Evolutionary conservation across 164 flowering plant species (phyloP).

Genomic region (Magnolia changhungtana): DNA sequence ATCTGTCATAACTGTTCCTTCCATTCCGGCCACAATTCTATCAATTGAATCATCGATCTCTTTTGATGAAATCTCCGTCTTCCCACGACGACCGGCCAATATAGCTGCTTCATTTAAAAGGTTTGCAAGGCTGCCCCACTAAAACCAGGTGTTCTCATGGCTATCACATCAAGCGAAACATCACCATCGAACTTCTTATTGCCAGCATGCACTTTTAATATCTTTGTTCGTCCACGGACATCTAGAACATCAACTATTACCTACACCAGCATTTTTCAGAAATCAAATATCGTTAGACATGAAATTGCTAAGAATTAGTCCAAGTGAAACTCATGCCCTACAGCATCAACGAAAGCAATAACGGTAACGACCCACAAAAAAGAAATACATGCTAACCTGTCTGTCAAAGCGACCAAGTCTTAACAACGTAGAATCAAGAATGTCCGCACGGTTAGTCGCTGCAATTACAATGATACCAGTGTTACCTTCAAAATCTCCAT

Average conservation of each 20-base stretch:
- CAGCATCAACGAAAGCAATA: not conserved
- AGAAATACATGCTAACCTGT: constrained; percentile 44
- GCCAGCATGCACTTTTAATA: constrained; percentile 79
- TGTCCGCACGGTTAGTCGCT: constrained; percentile 91
- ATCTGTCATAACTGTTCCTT: constrained; percentile 89
- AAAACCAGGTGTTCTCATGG: constrained; percentile 96
- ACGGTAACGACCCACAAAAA: not conserved
- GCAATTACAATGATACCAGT: constrained; percentile 87
- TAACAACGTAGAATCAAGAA: constrained; percentile 81
- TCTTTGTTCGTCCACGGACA: constrained; percentile 82
- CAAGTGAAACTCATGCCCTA: not conserved
- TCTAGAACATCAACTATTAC: constrained; percentile 88
- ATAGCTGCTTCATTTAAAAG: constrained; percentile 93
- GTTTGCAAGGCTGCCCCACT: constrained; percentile 97
- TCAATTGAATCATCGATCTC: constrained; percentile 93
- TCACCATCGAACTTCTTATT: constrained; percentile 80
- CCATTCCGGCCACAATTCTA: constrained; percentile 94
- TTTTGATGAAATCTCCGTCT: constrained; percentile 69
- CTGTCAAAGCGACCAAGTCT: constrained; percentile 91
- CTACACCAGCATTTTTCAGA: constrained; percentile 29
- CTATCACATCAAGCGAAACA: constrained; percentile 85
- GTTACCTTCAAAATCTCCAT: constrained; percentile 94
- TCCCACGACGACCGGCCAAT: constrained; percentile 84
- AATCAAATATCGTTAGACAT: not conserved
- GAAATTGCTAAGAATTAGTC: not conserved